Percentiles rank a stretch among this genome's conserved stretches.
Evolutionary conservation across 768 basidiomycete species (phyloP).

Genomic region (Lyophyllum decastes): DNA sequence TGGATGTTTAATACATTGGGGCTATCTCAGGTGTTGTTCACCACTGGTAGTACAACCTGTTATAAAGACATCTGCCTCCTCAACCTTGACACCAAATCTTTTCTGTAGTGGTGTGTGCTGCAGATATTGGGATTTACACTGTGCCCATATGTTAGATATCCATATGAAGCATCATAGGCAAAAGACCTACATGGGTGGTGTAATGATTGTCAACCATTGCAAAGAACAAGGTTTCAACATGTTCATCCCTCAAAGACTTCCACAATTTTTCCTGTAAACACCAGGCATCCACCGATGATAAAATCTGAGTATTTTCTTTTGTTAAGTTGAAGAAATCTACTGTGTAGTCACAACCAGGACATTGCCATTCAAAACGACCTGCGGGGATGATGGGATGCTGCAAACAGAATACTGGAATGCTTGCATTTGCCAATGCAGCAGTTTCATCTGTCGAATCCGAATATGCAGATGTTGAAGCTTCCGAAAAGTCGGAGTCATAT

Average conservation of each 20-base stretch:
- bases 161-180: neutral
- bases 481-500: slow-evolving; percentile 63
- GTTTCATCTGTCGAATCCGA: slow-evolving; percentile 35
- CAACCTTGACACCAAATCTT: neutral
- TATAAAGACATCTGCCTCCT: neutral
- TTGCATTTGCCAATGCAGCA: slow-evolving; percentile 17
- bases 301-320: slow-evolving; percentile 27
- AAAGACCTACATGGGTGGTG: slow-evolving; percentile 5
- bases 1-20: no score
- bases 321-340: slow-evolving; percentile 49
- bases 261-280: slow-evolving; percentile 34
- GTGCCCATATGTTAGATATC: neutral
- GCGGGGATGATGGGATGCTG: slow-evolving; percentile 39
- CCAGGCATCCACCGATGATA: slow-evolving; percentile 21
- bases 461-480: slow-evolving; percentile 45
- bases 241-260: slow-evolving; percentile 34
- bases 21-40: neutral
- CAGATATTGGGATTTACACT: neutral
- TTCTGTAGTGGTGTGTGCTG: neutral
- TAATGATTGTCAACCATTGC: slow-evolving; percentile 32
- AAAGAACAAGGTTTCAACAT: slow-evolving; percentile 22
- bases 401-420: slow-evolving; percentile 38
- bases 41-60: no score
- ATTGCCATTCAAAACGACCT: slow-evolving; percentile 53
- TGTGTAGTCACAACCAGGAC: slow-evolving; percentile 46